Evolutionary conservation across 1,284 basidiomycete species (phyloP), one percentile per base, ranked within the genome.

Genomic region (Pholiota adiposa): DNA sequence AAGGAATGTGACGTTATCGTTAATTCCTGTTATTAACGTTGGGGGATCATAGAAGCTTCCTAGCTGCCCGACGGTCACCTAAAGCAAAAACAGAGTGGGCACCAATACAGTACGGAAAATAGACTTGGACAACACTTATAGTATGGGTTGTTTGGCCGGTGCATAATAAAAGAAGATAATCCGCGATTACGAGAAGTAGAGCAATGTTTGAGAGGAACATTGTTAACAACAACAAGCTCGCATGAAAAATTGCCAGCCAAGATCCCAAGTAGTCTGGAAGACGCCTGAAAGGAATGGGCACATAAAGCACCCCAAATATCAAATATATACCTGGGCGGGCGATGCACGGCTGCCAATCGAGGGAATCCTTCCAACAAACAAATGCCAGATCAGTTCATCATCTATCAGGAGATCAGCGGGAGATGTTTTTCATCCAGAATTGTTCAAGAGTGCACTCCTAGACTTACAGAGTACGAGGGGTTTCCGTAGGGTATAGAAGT

Each of bases 11-110:
- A 75, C 62, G 19, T 63, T 73, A 59, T 77, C 76, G 44, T 71
- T 70, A 31, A 71, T 25, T n/a, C 58, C 60, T 8, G 73, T 75
- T 38, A 68, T 70, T 18, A 70, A 44, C 2, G 68, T 70, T 5
- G 63, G 49, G 5, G 77, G 76, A 19, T 69, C 56, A 62, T 69
- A 79, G 60, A 76, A 74, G 54, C 73, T 74, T 25, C 75, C 76
- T 56, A 74, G 59, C 11, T 67, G 56, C 8, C 75, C 76, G 18
- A 77, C 76, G 4, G 34, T 64, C 33, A 79, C 72, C 76, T 77
- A 56, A 4, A 33, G n/a, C 48, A 41, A 49, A 23, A 36, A 8
- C 25, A 36, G n/a, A 38, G 36, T 6, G 1, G 50, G 23, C 14
- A 48, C 12, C 8, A 9, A 7, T 2, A 31, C 18, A 21, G 14